phyloP scores from a whole-genome alignment of 345 rosid species.

The Noccaea caerulescens region DNA sequence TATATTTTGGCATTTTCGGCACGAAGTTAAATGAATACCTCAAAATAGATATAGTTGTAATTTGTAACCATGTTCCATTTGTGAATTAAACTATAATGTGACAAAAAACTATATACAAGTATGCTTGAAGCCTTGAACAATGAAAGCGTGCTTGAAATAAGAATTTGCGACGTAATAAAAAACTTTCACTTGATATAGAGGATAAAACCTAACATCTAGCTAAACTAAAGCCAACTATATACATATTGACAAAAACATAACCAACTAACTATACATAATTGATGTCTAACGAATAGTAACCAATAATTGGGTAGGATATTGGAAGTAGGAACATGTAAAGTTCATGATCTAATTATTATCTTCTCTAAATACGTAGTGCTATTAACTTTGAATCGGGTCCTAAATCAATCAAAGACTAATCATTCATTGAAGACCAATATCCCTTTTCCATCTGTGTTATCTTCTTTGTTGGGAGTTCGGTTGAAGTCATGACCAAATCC shows the following conservation, averaged over 20 bases:
- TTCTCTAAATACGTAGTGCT: conserved; percentile 22
- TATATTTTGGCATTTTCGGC: conserved; percentile 8
- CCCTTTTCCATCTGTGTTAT: conserved; percentile 43
- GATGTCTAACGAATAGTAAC: conserved; percentile 34
- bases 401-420: conserved; percentile 31
- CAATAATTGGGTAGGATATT: conserved; percentile 40
- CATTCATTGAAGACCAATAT: conserved; percentile 37
- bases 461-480: conserved; percentile 42
- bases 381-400: conserved; percentile 35
- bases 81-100: background rate
- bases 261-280: conserved; percentile 35
- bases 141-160: background rate
- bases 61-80: background rate
- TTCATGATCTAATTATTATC: conserved; percentile 33
- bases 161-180: background rate
- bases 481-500: conserved; percentile 41
- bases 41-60: background rate
- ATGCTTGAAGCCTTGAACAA: background rate
- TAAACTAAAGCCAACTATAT: conserved; percentile 31
- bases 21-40: background rate
- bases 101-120: conserved; percentile 1
- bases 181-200: conserved; percentile 15
- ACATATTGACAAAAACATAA: conserved; percentile 24
- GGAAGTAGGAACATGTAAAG: conserved; percentile 37
- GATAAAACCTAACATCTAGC: conserved; percentile 23